Evolutionary conservation across 495 filamentous ascomycete species (phyloP).

Genomic region (Hapsidospora chrysogenum): DNA sequence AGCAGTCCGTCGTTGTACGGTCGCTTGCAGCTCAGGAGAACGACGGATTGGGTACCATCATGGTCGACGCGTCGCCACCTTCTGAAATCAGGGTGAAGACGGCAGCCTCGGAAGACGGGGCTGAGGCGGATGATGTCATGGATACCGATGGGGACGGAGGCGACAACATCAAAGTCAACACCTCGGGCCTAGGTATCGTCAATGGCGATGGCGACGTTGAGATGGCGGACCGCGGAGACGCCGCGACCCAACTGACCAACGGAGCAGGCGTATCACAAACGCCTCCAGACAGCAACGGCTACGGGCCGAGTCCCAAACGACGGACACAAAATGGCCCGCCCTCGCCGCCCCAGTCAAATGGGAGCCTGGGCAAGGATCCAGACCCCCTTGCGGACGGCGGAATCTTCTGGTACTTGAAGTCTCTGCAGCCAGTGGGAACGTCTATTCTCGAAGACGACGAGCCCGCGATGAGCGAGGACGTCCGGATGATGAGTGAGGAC

Average conservation of each 20-base stretch:
- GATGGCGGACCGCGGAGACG: background rate
- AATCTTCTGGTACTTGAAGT: slow-evolving; percentile 74
- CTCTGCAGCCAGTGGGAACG: slow-evolving; percentile 64
- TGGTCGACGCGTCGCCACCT: slow-evolving; percentile 25
- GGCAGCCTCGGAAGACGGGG: slow-evolving; percentile 11
- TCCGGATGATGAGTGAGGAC: slow-evolving; percentile 69
- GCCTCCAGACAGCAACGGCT: slow-evolving; percentile 1
- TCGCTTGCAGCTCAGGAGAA: too few relatives aligned
- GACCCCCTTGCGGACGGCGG: slow-evolving; percentile 53
- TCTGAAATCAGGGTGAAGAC: slow-evolving; percentile 22
- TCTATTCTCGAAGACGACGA: slow-evolving; percentile 52
- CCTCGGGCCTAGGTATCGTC: slow-evolving; percentile 15
- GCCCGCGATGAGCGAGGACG: slow-evolving; percentile 49
- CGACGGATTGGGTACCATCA: slow-evolving; percentile 29
- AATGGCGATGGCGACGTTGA: slow-evolving; percentile 12
- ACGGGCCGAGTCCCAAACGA: background rate
- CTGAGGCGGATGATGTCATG: slow-evolving; percentile 1
- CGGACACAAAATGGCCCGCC: slow-evolving; percentile 11
- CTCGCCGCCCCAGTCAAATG: slow-evolving; percentile 32
- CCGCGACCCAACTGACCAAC: background rate
- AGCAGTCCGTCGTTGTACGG: slow-evolving; percentile 13
- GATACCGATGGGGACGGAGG: slow-evolving; percentile 11
- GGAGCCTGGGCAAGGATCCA: slow-evolving; percentile 21
- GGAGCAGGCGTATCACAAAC: background rate
- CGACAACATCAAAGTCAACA: slow-evolving; percentile 25